Percentiles rank a stretch among this genome's conserved stretches.
phyloP scores from a whole-genome alignment of 352 stramenopile genomes.

The Hyaloperonospora arabidopsidis region DNA sequence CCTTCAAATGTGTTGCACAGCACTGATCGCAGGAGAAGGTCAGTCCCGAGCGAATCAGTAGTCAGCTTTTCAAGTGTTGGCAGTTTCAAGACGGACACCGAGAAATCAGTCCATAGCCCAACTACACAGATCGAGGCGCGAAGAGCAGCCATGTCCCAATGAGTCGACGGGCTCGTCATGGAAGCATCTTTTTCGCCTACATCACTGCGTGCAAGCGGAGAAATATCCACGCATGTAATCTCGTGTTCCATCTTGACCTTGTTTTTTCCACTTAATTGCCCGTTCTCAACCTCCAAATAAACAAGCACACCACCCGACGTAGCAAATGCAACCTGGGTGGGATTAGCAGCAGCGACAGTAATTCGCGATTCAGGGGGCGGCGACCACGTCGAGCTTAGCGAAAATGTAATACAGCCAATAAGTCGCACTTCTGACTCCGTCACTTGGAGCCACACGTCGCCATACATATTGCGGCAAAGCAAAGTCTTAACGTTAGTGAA shows the following conservation, averaged over 20 bases:
- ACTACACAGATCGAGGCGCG: constrained; percentile 67
- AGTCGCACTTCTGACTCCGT: constrained; percentile 89
- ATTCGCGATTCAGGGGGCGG: constrained; percentile 59
- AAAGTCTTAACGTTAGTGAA: constrained; percentile 88
- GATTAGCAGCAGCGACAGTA: constrained; percentile 80
- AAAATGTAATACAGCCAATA: constrained; percentile 59
- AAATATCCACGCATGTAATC: constrained; percentile 91
- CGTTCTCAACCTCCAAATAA: constrained; percentile 82
- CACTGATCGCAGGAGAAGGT: constrained; percentile 82
- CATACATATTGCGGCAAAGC: constrained; percentile 88
- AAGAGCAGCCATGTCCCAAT: constrained; percentile 55
- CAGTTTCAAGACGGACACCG: constrained; percentile 80
- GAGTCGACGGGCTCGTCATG: constrained; percentile 39
- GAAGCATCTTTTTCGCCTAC: constrained; percentile 43
- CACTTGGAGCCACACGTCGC: constrained; percentile 89
- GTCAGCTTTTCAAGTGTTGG: constrained; percentile 65
- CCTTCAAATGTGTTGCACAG: constrained; percentile 82
- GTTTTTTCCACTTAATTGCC: constrained; percentile 49
- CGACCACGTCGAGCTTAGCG: constrained; percentile 67
- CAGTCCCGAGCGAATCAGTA: constrained; percentile 68
- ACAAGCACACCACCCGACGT: constrained; percentile 84
- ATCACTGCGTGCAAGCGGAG: constrained; percentile 33
- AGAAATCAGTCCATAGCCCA: constrained; percentile 91
- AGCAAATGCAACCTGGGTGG: constrained; percentile 89
- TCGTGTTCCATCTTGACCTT: constrained; percentile 87